A percentile compares a stretch with the other conserved stretches of the same genome.
These are phyloP conservation scores for Tulasnella sp. DNA, from an alignment of 768 basidiomycete genomes.

Conservation along the genomic window DNA sequence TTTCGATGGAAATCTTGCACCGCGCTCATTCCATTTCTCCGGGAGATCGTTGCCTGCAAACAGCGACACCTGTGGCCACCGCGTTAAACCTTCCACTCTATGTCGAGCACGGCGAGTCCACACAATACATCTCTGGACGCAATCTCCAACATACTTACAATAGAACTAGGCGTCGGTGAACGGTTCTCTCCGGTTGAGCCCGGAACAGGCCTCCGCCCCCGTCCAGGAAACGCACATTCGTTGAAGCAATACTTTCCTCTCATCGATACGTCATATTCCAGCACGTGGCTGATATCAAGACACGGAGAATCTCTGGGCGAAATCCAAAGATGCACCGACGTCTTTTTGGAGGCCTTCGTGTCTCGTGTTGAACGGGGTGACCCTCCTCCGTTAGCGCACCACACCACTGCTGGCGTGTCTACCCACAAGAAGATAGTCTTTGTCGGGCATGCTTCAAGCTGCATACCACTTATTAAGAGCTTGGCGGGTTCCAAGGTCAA, in stretches of 20 bases:
- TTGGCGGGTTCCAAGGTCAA: conserved; percentile 50
- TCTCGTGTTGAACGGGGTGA: conserved; percentile 47
- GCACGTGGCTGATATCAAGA: conserved; percentile 63
- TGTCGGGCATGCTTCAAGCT: conserved; percentile 71
- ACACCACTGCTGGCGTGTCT: not conserved
- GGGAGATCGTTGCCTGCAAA: conserved; percentile 83
- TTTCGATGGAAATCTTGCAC: not conserved
- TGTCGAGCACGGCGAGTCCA: conserved; percentile 65
- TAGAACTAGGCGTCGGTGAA: conserved; percentile 56
- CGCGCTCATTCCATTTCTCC: not conserved
- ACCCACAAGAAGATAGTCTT: conserved; percentile 53
- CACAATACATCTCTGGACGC: not conserved
- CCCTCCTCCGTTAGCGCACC: conserved; percentile 30
- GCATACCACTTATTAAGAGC: conserved; percentile 59
- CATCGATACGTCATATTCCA: conserved; percentile 59
- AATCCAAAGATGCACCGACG: conserved; percentile 57
- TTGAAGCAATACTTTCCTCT: conserved; percentile 52
- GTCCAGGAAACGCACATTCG: conserved; percentile 54
- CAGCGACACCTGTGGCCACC: conserved; percentile 58
- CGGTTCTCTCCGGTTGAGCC: conserved; percentile 73
- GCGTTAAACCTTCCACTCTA: conserved; percentile 65
- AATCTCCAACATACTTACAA: not conserved
- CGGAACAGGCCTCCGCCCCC: conserved; percentile 69
- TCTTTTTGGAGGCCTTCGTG: conserved; percentile 50
- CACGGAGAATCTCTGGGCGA: conserved; percentile 64